These are phyloP conservation scores for Hortiboletus campestris DNA, from an alignment of 768 basidiomycete species.

Conservation along the genomic window DNA sequence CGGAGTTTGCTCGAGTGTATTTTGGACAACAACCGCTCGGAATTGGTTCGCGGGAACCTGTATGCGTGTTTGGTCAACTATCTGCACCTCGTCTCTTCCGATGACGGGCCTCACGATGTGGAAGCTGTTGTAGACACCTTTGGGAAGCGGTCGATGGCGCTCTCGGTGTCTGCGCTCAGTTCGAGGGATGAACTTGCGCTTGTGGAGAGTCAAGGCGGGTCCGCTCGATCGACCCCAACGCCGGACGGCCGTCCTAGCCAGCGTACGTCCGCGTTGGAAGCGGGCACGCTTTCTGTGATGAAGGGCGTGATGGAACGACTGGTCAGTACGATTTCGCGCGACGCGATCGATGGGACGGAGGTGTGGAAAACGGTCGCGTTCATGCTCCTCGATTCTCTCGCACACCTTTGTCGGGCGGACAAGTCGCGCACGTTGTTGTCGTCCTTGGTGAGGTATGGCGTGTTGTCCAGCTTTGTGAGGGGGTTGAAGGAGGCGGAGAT, in stretches of 20 bases:
- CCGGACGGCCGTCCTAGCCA: constrained; percentile 5
- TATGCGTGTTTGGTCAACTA: constrained; percentile 91
- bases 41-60: constrained; percentile 91
- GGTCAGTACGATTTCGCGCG: constrained; percentile 71
- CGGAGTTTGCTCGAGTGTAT: constrained; percentile 74
- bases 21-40: constrained; percentile 71
- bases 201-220: constrained; percentile 35
- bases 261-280: constrained; percentile 46
- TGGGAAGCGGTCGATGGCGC: constrained; percentile 27
- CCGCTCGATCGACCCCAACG: constrained; percentile 22
- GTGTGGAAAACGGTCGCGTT: constrained; percentile 98
- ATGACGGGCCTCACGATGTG: constrained; percentile 13
- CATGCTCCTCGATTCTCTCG: constrained; percentile 80
- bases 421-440: constrained; percentile 62
- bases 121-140: constrained; percentile 19
- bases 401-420: constrained; percentile 67
- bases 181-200: constrained; percentile 42
- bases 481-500: constrained; percentile 82
- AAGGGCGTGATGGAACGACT: constrained; percentile 70
- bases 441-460: constrained; percentile 68
- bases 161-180: constrained; percentile 36
- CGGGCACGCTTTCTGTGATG: constrained; percentile 63
- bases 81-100: constrained; percentile 57
- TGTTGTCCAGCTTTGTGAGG: constrained; percentile 75
- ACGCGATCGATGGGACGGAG: constrained; percentile 92